These are phyloP conservation scores for Dalbergia oliveri DNA, from an alignment of 306 rosid species.

Conservation along the genomic window DNA sequence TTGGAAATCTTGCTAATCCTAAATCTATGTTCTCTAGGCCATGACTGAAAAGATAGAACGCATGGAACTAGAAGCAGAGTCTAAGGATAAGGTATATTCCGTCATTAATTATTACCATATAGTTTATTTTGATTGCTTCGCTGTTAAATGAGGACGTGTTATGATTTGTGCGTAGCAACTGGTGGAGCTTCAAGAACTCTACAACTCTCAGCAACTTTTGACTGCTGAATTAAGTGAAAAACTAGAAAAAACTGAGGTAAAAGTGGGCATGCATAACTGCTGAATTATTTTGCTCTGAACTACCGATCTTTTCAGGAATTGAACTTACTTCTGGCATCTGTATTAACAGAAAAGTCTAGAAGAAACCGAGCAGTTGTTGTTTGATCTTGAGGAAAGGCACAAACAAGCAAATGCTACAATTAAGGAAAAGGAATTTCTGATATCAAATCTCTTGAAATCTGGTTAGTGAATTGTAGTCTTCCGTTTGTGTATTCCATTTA, in stretches of 20 bases:
- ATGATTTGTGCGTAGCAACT: constrained; percentile 73
- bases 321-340: constrained; percentile 44
- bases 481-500: constrained; percentile 1
- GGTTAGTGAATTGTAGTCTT: constrained; percentile 60
- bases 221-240: constrained; percentile 80
- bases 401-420: constrained; percentile 94
- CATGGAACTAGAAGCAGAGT: constrained; percentile 90
- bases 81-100: constrained; percentile 90
- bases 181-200: constrained; percentile 89
- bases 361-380: constrained; percentile 80
- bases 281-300: constrained; percentile 34
- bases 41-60: constrained; percentile 98
- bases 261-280: neutral
- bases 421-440: constrained; percentile 92
- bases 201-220: constrained; percentile 86
- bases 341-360: constrained; percentile 79
- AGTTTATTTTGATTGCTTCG: neutral
- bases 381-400: constrained; percentile 93
- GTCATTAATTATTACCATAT: constrained; percentile 40
- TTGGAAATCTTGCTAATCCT: constrained; percentile 35
- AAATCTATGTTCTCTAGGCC: constrained; percentile 63
- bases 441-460: constrained; percentile 88
- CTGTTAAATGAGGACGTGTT: constrained; percentile 31
- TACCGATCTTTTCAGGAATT: constrained; percentile 34
- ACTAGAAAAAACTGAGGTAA: constrained; percentile 94